Evolutionary conservation across 805 yeast species (phyloP).

Genomic region (Pichia eremophila): DNA sequence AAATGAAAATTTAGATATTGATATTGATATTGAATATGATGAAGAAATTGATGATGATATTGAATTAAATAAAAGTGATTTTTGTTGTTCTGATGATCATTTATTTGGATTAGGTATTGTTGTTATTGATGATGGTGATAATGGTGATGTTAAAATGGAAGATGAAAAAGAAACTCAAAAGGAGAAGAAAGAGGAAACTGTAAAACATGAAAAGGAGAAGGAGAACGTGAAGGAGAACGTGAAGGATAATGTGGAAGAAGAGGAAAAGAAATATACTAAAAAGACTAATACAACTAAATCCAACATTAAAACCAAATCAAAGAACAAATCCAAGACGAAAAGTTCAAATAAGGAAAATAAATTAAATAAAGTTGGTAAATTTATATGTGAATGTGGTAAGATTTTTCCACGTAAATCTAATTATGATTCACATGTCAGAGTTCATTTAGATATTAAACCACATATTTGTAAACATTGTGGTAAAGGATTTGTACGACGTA

Average conservation of each 20-base stretch:
- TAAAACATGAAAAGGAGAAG: too few species aligned
- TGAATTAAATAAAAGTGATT: not conserved
- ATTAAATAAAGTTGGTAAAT: not conserved
- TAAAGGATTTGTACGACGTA: constrained; percentile 10
- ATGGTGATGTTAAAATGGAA: too few species aligned
- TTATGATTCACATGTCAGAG: constrained; percentile 11
- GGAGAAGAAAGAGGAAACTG: too few species aligned
- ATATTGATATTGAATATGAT: too few species aligned
- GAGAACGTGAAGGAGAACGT: not conserved
- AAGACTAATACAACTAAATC: not conserved
- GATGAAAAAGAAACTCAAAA: too few species aligned
- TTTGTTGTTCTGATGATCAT: not conserved
- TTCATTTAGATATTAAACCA: constrained; percentile 9
- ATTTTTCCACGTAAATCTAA: constrained; percentile 11
- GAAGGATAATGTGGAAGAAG: not conserved
- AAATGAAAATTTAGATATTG: not conserved
- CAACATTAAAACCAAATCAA: not conserved
- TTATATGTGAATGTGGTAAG: constrained; percentile 9
- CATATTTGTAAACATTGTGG: constrained; percentile 7
- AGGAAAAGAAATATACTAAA: not conserved
- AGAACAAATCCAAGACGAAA: not conserved
- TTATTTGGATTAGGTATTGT: not conserved
- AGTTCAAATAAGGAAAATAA: not conserved
- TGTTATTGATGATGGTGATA: not conserved
- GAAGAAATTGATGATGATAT: too few species aligned